Conservation (phyloP, 2,329 filamentous ascomycete species). For the Hymenoscyphus albidus region DNA sequence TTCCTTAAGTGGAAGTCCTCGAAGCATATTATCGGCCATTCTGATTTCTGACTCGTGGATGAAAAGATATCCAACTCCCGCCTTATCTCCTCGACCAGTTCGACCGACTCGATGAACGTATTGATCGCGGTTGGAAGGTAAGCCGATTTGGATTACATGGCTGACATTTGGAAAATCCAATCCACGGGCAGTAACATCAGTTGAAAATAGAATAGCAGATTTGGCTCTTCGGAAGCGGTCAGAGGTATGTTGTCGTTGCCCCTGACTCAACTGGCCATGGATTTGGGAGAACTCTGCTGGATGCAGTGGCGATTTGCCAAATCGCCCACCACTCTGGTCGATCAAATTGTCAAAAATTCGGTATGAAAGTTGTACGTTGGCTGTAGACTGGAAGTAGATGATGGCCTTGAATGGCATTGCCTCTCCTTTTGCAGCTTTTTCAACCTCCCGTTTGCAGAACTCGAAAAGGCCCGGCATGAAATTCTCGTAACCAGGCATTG, state of each 20-base stretch:
- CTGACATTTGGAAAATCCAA: slow-evolving; percentile 81
- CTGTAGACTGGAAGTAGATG: slow-evolving; percentile 79
- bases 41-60: slow-evolving; percentile 23
- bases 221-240: slow-evolving; percentile 64
- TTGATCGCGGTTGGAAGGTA: slow-evolving; percentile 60
- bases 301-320: slow-evolving; percentile 27
- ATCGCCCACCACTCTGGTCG: slow-evolving; percentile 15
- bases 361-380: slow-evolving; percentile 63
- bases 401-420: slow-evolving; percentile 76
- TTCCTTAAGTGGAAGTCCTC: slow-evolving; percentile 30
- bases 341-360: slow-evolving; percentile 44
- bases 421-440: slow-evolving; percentile 16
- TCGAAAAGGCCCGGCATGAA: slow-evolving; percentile 66
- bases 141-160: slow-evolving; percentile 70
- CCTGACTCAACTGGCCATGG: slow-evolving; percentile 74
- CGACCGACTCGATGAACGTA: slow-evolving; percentile 76
- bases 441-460: slow-evolving; percentile 40
- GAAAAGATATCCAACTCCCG: slow-evolving; percentile 55
- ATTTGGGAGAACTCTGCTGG: slow-evolving; percentile 47
- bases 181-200: slow-evolving; percentile 76
- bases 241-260: slow-evolving; percentile 63
- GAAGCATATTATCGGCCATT: slow-evolving; percentile 25
- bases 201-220: slow-evolving; percentile 68
- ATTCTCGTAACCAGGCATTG: slow-evolving; percentile 68
- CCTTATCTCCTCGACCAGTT: slow-evolving; percentile 70